A percentile compares a stretch with the other conserved stretches of the same genome.
Conservation (phyloP, 1,139 yeast genomes). For the Eremothecium cymbalariae region DNA sequence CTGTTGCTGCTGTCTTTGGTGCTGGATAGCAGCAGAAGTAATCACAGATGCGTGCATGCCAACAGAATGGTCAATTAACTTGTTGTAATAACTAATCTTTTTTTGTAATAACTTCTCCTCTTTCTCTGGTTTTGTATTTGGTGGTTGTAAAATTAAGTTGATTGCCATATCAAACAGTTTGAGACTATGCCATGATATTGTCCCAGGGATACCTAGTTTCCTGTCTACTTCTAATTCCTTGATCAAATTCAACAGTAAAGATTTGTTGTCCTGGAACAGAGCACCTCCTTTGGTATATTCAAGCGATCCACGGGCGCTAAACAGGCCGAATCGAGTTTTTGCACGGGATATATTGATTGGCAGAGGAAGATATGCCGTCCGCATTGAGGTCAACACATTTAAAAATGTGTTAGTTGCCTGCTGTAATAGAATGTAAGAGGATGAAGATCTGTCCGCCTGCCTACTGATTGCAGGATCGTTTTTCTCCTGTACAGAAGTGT, state of each 20-base stretch:
- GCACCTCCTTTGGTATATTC: conserved; percentile 84
- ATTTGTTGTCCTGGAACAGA: conserved; percentile 59
- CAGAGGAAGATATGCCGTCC: conserved; percentile 46
- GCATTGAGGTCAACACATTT: conserved; percentile 44
- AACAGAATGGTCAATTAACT: conserved; percentile 19
- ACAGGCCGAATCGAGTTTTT: conserved; percentile 55
- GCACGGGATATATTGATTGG: conserved; percentile 68
- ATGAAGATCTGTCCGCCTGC: conserved; percentile 36
- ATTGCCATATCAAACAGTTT: conserved; percentile 51
- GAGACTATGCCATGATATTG: conserved; percentile 48
- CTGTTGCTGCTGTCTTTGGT: not conserved
- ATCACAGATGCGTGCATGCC: too few relatives aligned
- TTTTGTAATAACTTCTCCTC: conserved; percentile 26
- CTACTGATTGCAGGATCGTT: conserved; percentile 21
- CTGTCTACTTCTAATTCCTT: conserved; percentile 45
- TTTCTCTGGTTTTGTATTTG: conserved; percentile 23
- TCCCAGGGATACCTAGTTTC: conserved; percentile 48
- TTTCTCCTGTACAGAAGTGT: conserved; percentile 5
- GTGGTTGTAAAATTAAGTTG: conserved; percentile 39
- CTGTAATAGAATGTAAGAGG: conserved; percentile 61
- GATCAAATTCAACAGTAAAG: conserved; percentile 43
- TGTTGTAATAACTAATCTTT: conserved; percentile 25
- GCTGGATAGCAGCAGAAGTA: not conserved
- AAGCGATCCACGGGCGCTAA: conserved; percentile 71
- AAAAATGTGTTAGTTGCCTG: conserved; percentile 66